Conservation (phyloP, 192 early-diverging fungal species). For the Pecoramyces ruminantium region DNA sequence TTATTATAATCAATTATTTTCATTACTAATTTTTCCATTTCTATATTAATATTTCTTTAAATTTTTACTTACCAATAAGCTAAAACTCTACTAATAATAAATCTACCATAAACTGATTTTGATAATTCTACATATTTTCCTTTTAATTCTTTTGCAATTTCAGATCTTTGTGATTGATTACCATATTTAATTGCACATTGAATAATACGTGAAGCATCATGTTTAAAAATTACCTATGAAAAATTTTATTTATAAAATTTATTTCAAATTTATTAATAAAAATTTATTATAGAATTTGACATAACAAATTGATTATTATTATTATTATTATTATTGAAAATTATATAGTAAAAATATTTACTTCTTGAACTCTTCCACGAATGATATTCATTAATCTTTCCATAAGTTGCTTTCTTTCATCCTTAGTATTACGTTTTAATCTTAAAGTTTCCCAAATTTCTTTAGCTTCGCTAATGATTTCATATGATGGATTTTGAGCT, state of each 20-base stretch:
- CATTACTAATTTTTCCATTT: too few species aligned
- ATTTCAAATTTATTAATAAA: too few species aligned
- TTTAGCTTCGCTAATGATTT: slow-evolving; percentile 54
- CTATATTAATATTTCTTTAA: too few species aligned
- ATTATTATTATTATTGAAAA: too few species aligned
- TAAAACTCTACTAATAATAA: slow-evolving; percentile 71
- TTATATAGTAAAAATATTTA: too few species aligned
- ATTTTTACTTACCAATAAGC: slow-evolving; percentile 52
- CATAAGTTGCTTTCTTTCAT: slow-evolving; percentile 49
- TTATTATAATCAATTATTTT: too few species aligned
- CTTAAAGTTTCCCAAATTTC: slow-evolving; percentile 75
- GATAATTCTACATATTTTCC: slow-evolving; percentile 58
- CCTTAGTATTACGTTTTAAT: slow-evolving; percentile 42
- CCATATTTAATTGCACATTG: slow-evolving; percentile 88
- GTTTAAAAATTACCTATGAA: slow-evolving; percentile 71
- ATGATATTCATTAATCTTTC: slow-evolving; percentile 64
- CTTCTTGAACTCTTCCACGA: slow-evolving; percentile 60
- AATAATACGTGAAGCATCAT: slow-evolving; percentile 84
- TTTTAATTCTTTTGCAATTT: slow-evolving; percentile 63
- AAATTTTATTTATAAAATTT: too few species aligned
- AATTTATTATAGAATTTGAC: neutral
- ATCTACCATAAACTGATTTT: slow-evolving; percentile 68
- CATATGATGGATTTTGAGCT: slow-evolving; percentile 41
- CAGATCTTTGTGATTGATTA: slow-evolving; percentile 47
- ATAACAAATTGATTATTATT: too few species aligned